Evolutionary conservation across 2,329 filamentous ascomycete species (phyloP).

Genomic region (Cordyceps militaris): DNA sequence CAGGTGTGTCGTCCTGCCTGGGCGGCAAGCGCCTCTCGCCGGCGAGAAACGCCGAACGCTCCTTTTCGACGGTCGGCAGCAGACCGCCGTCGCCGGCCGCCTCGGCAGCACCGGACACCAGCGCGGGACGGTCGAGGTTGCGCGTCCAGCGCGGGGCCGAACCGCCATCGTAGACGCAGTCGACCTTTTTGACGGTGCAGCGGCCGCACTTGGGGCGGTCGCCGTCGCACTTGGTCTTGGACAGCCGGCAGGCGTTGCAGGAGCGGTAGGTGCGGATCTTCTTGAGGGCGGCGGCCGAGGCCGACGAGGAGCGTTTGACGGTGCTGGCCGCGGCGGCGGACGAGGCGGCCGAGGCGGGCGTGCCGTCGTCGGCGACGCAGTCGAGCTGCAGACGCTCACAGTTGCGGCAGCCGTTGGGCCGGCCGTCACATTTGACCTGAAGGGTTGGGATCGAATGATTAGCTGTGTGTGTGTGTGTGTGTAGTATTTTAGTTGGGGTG

Average conservation of each 20-base stretch:
- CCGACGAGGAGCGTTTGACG: conserved; percentile 7
- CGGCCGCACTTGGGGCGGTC: conserved; percentile 32
- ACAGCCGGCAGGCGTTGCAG: conserved; percentile 32
- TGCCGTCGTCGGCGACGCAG: conserved; percentile 31
- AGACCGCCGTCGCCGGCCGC: not conserved
- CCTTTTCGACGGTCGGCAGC: conserved; percentile 7
- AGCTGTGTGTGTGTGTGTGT: not conserved
- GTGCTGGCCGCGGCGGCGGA: conserved; percentile 9
- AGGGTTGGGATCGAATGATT: not conserved
- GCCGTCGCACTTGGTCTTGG: conserved; percentile 37
- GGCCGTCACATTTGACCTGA: conserved; percentile 36
- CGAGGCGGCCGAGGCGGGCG: conserved; percentile 13
- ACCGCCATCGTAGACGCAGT: conserved; percentile 33
- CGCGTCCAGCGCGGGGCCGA: conserved; percentile 31
- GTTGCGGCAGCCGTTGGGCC: conserved; percentile 36
- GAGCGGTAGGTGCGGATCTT: conserved; percentile 36
- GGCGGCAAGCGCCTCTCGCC: conserved; percentile 10
- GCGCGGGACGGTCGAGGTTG: conserved; percentile 22
- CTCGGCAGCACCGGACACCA: not conserved
- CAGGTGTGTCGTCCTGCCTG: conserved; percentile 8
- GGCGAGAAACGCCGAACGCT: conserved; percentile 1
- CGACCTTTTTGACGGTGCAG: conserved; percentile 27
- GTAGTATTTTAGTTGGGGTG: not conserved
- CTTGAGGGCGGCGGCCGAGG: conserved; percentile 25
- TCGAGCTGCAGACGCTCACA: conserved; percentile 36